Conservation (phyloP, 2,329 filamentous ascomycete species). For the Alternaria sp. region DNA sequence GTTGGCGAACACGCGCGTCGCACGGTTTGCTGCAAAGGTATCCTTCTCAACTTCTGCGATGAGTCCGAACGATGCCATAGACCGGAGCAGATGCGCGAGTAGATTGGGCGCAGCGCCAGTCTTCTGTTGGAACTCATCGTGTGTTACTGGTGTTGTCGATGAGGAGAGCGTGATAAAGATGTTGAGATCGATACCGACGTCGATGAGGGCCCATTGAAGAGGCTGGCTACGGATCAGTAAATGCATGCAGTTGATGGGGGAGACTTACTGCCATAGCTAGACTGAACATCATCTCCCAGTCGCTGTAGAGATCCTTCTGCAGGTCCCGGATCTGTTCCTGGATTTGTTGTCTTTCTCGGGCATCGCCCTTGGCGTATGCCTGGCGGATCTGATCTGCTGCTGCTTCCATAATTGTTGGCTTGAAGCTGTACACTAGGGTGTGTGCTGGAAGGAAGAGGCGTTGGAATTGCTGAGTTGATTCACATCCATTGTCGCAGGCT, state of each 20-base stretch:
- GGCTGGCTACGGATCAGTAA: not conserved
- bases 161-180: not conserved
- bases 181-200: not conserved
- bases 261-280: not conserved
- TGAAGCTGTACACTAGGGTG: not conserved
- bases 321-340: slow-evolving; percentile 35
- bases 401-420: slow-evolving; percentile 24
- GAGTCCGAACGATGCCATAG: slow-evolving; percentile 39
- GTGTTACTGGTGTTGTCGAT: slow-evolving; percentile 10
- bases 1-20: slow-evolving; percentile 36
- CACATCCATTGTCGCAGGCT: not conserved
- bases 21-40: slow-evolving; percentile 36
- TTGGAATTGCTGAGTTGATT: not conserved
- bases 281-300: slow-evolving; percentile 31
- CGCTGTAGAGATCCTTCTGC: slow-evolving; percentile 30
- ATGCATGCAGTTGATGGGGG: not conserved
- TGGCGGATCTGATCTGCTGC: slow-evolving; percentile 27
- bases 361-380: slow-evolving; percentile 24
- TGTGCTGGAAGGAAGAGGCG: not conserved
- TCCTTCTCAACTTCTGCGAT: slow-evolving; percentile 37
- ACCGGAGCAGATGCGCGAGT: slow-evolving; percentile 42
- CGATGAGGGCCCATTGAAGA: not conserved
- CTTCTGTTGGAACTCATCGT: slow-evolving; percentile 25
- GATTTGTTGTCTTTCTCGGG: slow-evolving; percentile 24
- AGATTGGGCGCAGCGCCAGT: slow-evolving; percentile 35